These are phyloP conservation scores for Kodamaea suecica DNA, from an alignment of 1,139 yeast species.

Conservation along the genomic window DNA sequence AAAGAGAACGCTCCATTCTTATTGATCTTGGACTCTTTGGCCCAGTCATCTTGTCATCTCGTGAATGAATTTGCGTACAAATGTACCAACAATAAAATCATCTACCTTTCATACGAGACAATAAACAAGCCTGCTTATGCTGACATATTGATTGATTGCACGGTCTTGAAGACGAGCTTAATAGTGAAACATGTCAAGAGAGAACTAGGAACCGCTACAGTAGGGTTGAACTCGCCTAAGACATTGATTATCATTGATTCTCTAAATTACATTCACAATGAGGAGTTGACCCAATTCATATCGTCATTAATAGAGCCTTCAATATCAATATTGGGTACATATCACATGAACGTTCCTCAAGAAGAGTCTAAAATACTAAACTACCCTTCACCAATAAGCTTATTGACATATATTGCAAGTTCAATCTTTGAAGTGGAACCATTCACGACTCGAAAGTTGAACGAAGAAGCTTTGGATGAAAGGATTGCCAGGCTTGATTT, in stretches of 20 bases:
- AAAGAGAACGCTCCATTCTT: slow-evolving; percentile 75
- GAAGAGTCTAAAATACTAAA: slow-evolving; percentile 22
- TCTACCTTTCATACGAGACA: slow-evolving; percentile 67
- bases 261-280: slow-evolving; percentile 53
- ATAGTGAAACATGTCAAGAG: slow-evolving; percentile 23
- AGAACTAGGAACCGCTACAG: slow-evolving; percentile 2
- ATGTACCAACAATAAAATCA: slow-evolving; percentile 27
- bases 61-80: slow-evolving; percentile 55
- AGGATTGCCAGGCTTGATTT: slow-evolving; percentile 42
- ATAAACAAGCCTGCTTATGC: slow-evolving; percentile 49
- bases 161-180: slow-evolving; percentile 20
- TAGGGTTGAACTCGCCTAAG: slow-evolving; percentile 15
- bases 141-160: slow-evolving; percentile 48
- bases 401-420: slow-evolving; percentile 68
- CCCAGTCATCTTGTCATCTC: slow-evolving; percentile 61
- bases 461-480: slow-evolving; percentile 50
- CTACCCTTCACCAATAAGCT: slow-evolving; percentile 50
- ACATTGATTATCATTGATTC: slow-evolving; percentile 61
- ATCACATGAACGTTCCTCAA: slow-evolving; percentile 52
- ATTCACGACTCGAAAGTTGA: slow-evolving; percentile 20
- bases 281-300: slow-evolving; percentile 51
- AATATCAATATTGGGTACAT: slow-evolving; percentile 55
- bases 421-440: slow-evolving; percentile 63
- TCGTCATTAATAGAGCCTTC: slow-evolving; percentile 53
- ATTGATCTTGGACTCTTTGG: slow-evolving; percentile 62